Evolutionary conservation across 192 early-diverging fungal genomes (phyloP).

Genomic region (Coemansia nantahalensis): DNA sequence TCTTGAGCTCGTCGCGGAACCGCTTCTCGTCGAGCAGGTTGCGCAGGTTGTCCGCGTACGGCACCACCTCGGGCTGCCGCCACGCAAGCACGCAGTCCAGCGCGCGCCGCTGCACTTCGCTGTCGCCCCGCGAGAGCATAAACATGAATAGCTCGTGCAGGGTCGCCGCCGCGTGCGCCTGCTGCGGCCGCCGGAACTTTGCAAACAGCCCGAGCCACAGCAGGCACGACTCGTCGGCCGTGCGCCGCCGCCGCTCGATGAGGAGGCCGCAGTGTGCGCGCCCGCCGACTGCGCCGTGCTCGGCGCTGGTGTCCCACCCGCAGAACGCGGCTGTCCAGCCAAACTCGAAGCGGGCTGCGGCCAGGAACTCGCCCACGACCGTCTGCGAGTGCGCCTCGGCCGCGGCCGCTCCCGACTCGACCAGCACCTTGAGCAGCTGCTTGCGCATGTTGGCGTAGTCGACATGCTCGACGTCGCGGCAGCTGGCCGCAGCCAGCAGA

Average conservation of each 20-base stretch:
- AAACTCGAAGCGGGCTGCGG: constrained; percentile 44
- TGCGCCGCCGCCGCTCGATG: constrained; percentile 14
- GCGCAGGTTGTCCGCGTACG: constrained; percentile 76
- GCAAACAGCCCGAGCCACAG: constrained; percentile 41
- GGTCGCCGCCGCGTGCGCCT: constrained; percentile 15
- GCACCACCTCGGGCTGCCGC: constrained; percentile 64
- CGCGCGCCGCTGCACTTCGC: constrained; percentile 70
- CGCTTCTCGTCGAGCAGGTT: constrained; percentile 77
- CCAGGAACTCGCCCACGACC: constrained; percentile 64
- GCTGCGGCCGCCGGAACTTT: constrained; percentile 34
- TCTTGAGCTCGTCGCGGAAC: constrained; percentile 89
- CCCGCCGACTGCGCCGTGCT: constrained; percentile 9
- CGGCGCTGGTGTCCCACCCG: constrained; percentile 7
- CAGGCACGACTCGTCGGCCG: constrained; percentile 13
- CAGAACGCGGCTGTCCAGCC: constrained; percentile 39
- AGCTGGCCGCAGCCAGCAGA: constrained; percentile 9
- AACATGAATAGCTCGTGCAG: constrained; percentile 57
- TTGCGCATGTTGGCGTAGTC: constrained; percentile 72
- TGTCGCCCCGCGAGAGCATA: constrained; percentile 80
- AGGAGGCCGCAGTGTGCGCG: constrained; percentile 23
- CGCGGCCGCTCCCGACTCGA: constrained; percentile 55
- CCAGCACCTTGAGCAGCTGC: constrained; percentile 59
- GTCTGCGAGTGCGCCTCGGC: constrained; percentile 64
- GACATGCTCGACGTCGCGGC: constrained; percentile 51
- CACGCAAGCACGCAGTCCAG: constrained; percentile 85